Evolutionary conservation across 2,329 filamentous ascomycete species (phyloP), one percentile per base, ranked within the genome.

Genomic region (Myriosclerotinia duriaeana): DNA sequence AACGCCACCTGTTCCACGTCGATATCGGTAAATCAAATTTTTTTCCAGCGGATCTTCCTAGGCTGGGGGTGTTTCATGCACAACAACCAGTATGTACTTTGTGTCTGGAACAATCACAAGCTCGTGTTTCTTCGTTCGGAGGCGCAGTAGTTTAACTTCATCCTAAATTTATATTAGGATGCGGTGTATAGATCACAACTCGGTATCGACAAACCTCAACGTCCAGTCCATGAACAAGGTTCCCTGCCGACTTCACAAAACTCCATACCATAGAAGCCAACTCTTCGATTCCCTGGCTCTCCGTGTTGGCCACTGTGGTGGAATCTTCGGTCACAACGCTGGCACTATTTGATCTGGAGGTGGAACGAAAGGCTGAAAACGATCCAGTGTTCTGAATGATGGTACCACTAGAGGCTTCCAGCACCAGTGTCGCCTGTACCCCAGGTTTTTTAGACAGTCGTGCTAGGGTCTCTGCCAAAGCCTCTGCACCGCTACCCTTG

Each of bases 51-150:
- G 6, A 36, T 30, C 9, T 26, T 15, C 26, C 26, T 78, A 90
- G 73, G 87, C 87, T 11, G 87, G 84, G 50, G 90, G 88, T n/a
- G 90, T 92, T 76, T 93, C 91, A 78, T 94, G 91, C 66, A 94
- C 85, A 48, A 93, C 89, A 65, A 93, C 86, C 48, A 94, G 83
- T 56, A 95, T 81, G 78, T 91, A 96, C 74, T 91, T 93, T 52
- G 85, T 75, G 77, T 94, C 91, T 77, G 90, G 91, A 26, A 94
- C 89, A 74, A 95, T 91, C 67, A 95, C 89, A 69, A 95, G 80
- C 77, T 96, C 92, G 72, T 93, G 90, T 77, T 91, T 93, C 80
- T 88, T 92, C n/a, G 91, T 94, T 71, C 92, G 85, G 70, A 96
- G 76, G 69, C 91, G 84, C 62, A 95, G 78, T 58, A 95, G 80